Evolutionary conservation across 1,284 basidiomycete genomes (phyloP).

Genomic region (Erythrobasidium hasegawianum): DNA sequence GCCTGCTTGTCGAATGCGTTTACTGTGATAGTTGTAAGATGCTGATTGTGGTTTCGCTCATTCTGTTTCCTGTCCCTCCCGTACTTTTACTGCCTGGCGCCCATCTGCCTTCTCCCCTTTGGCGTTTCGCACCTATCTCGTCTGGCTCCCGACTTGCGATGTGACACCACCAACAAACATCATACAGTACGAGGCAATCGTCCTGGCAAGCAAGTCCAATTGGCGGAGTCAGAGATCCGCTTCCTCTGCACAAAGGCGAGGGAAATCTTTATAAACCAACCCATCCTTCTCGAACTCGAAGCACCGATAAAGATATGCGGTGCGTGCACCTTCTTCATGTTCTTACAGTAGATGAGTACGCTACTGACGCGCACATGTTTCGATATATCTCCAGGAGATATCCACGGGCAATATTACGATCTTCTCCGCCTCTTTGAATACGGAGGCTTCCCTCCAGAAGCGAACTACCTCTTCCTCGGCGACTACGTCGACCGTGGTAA

Average conservation of each 20-base stretch:
- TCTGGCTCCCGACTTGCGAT: not conserved
- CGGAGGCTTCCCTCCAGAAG: constrained; percentile 91
- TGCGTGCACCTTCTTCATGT: constrained; percentile 53
- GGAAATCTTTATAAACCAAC: constrained; percentile 94
- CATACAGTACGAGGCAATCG: constrained; percentile 79
- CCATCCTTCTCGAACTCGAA: constrained; percentile 87
- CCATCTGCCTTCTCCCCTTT: not conserved
- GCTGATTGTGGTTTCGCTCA: not conserved
- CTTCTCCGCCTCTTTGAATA: constrained; percentile 89
- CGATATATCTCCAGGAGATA: constrained; percentile 64
- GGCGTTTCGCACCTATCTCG: not conserved
- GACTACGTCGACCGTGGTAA: constrained; percentile 95
- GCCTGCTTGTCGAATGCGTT: not conserved
- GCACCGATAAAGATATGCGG: constrained; percentile 97
- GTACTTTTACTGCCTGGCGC: not conserved
- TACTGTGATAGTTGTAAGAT: not conserved
- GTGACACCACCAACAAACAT: not conserved
- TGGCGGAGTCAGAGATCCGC: constrained; percentile 94
- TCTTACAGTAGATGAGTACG: constrained; percentile 14
- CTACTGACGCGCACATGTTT: not conserved
- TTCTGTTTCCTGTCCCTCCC: not conserved
- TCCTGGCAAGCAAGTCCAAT: constrained; percentile 87
- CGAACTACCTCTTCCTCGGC: constrained; percentile 91
- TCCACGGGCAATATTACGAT: constrained; percentile 94
- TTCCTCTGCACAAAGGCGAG: constrained; percentile 90